Conservation (phyloP, 805 yeast genomes). For the Phaffomyces antillensis region DNA sequence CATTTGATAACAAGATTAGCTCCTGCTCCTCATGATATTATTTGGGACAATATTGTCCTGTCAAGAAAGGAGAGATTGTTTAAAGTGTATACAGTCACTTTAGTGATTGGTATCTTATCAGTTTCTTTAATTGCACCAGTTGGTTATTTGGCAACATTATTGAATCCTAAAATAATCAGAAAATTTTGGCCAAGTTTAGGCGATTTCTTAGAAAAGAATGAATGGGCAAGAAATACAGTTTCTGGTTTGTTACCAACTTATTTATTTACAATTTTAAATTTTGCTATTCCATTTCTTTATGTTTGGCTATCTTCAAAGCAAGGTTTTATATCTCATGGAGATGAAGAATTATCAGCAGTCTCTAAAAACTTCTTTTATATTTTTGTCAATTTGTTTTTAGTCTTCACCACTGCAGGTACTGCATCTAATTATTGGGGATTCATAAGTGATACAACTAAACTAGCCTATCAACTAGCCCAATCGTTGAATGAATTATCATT, state of each 20-base stretch:
- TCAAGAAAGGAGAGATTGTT: constrained; percentile 65
- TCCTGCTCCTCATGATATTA: constrained; percentile 93
- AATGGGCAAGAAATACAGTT: constrained; percentile 70
- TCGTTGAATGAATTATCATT: constrained; percentile 73
- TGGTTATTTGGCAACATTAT: constrained; percentile 72
- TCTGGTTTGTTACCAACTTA: constrained; percentile 90
- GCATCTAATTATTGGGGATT: constrained; percentile 75
- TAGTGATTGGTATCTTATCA: constrained; percentile 60
- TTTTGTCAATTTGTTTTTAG: constrained; percentile 87
- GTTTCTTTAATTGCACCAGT: constrained; percentile 78
- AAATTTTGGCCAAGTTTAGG: constrained; percentile 83
- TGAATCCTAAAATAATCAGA: constrained; percentile 71
- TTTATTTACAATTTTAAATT: constrained; percentile 78
- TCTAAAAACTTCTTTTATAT: constrained; percentile 92
- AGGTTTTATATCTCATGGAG: constrained; percentile 88
- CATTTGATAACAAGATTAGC: constrained; percentile 78
- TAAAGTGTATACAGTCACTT: constrained; percentile 57
- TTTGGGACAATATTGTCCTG: constrained; percentile 86
- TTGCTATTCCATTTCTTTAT: constrained; percentile 77
- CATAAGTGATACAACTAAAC: constrained; percentile 80
- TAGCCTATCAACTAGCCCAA: constrained; percentile 81
- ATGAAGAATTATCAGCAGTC: constrained; percentile 84
- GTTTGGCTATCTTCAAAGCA: constrained; percentile 77
- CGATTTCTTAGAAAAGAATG: constrained; percentile 49
- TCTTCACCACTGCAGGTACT: constrained; percentile 91